Conservation (phyloP, 2,329 filamentous ascomycete genomes). For the Colletotrichum plurivorum region DNA sequence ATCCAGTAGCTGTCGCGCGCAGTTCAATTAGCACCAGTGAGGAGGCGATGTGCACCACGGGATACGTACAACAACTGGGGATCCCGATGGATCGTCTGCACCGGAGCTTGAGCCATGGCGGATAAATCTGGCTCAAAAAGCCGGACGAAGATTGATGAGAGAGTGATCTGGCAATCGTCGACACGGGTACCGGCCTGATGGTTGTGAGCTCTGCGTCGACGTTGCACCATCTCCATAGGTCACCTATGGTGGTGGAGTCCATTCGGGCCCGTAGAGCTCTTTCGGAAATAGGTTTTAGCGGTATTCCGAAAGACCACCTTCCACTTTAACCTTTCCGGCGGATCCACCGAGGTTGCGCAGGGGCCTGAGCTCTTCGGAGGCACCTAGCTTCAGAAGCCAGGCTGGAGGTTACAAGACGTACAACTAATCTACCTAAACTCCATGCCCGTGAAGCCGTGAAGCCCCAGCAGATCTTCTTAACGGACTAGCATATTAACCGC, state of each 20-base stretch:
- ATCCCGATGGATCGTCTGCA: conserved; percentile 98
- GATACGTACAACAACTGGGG: conserved; percentile 91
- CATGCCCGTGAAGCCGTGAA: not conserved
- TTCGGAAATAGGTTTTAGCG: conserved; percentile 42
- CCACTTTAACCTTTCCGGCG: conserved; percentile 33
- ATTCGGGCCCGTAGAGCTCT: conserved; percentile 9
- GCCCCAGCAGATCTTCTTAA: not conserved
- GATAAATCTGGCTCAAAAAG: conserved; percentile 15
- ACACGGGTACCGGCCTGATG: conserved; percentile 15
- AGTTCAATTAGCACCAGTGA: conserved; percentile 12
- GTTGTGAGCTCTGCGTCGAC: conserved; percentile 12
- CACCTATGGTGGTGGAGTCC: conserved; percentile 8
- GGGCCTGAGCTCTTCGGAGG: conserved; percentile 31
- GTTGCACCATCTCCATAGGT: conserved; percentile 10
- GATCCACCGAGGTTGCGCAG: conserved; percentile 14
- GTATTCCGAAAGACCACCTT: conserved; percentile 43
- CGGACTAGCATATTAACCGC: not conserved
- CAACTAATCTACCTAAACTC: conserved; percentile 25
- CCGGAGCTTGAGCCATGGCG: conserved; percentile 84
- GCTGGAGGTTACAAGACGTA: conserved; percentile 37
- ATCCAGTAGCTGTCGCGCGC: conserved; percentile 92
- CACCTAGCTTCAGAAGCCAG: conserved; percentile 35
- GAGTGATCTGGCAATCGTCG: conserved; percentile 15
- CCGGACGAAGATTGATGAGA: conserved; percentile 4
- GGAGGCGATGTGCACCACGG: conserved; percentile 30